These are phyloP conservation scores for Diaporthe australafricana DNA, from an alignment of 2,329 filamentous ascomycete species.

Conservation along the genomic window DNA sequence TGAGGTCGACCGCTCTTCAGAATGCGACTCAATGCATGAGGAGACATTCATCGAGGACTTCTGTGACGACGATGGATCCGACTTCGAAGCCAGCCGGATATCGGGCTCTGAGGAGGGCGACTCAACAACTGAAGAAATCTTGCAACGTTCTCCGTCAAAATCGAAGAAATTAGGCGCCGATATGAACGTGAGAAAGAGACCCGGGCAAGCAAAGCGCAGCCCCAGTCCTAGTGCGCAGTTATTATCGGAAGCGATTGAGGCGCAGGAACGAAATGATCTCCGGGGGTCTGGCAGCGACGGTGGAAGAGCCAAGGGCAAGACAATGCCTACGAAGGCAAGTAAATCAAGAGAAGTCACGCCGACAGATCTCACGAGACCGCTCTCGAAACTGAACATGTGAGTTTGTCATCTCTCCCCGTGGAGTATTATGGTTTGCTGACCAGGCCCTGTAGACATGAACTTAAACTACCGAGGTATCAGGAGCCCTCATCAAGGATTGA, in stretches of 20 bases:
- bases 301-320: background rate
- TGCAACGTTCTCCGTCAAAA: slow-evolving; percentile 20
- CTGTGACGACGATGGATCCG: slow-evolving; percentile 30
- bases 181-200: background rate
- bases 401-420: background rate
- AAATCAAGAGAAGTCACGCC: background rate
- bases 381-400: slow-evolving; percentile 26
- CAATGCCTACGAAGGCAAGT: background rate
- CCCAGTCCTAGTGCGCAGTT: slow-evolving; percentile 35
- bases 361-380: background rate
- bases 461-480: background rate
- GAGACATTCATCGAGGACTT: slow-evolving; percentile 35
- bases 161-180: background rate
- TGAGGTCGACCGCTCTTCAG: slow-evolving; percentile 2
- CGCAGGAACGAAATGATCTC: slow-evolving; percentile 9
- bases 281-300: background rate
- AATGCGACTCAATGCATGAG: slow-evolving; percentile 32
- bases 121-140: background rate
- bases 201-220: slow-evolving; percentile 1
- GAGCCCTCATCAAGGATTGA: background rate
- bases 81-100: slow-evolving; percentile 20
- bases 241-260: slow-evolving; percentile 32
- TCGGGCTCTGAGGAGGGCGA: slow-evolving; percentile 25
- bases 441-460: background rate
- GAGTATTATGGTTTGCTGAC: background rate